A percentile compares a stretch with the other conserved stretches of the same genome.
These are phyloP conservation scores for Condylostoma magnum DNA, from an alignment of 169 alveolate genomes.

Conservation along the genomic window DNA sequence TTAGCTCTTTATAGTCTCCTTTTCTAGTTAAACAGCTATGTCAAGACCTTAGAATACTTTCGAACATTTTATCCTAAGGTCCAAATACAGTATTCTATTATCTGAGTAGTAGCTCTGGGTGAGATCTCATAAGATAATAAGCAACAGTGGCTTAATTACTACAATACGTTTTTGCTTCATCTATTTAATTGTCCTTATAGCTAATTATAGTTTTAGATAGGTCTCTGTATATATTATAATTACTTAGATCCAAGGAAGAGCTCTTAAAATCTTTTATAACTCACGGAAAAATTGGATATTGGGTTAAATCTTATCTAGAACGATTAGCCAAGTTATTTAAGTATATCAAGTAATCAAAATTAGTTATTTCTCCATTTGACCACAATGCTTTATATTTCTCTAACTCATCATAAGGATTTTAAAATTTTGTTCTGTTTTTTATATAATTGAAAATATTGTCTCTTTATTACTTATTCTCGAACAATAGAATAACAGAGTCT, in stretches of 20 bases:
- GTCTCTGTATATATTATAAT: slow-evolving; percentile 81
- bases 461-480: slow-evolving; percentile 24
- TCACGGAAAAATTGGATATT: slow-evolving; percentile 99
- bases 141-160: background rate
- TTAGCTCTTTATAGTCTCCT: slow-evolving; percentile 88
- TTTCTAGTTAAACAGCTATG: slow-evolving; percentile 56
- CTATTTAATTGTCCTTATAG: too few relatives aligned
- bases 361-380: slow-evolving; percentile 90
- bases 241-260: slow-evolving; percentile 52
- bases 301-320: slow-evolving; percentile 91
- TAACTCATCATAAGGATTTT: background rate
- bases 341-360: slow-evolving; percentile 92
- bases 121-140: background rate
- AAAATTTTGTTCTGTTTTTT: background rate
- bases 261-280: slow-evolving; percentile 82
- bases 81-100: slow-evolving; percentile 47
- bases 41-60: slow-evolving; percentile 47
- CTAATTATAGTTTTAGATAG: slow-evolving; percentile 91
- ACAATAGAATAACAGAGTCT: background rate
- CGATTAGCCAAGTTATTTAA: slow-evolving; percentile 93
- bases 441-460: background rate
- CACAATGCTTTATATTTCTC: slow-evolving; percentile 50
- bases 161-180: too few relatives aligned
- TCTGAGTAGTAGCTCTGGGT: slow-evolving; percentile 40
- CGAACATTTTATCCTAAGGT: slow-evolving; percentile 42